A percentile compares a stretch with the other conserved stretches of the same genome.
These are phyloP conservation scores for Ophiostoma himal-ulmi DNA, from an alignment of 2,329 filamentous ascomycete genomes.

Conservation along the genomic window DNA sequence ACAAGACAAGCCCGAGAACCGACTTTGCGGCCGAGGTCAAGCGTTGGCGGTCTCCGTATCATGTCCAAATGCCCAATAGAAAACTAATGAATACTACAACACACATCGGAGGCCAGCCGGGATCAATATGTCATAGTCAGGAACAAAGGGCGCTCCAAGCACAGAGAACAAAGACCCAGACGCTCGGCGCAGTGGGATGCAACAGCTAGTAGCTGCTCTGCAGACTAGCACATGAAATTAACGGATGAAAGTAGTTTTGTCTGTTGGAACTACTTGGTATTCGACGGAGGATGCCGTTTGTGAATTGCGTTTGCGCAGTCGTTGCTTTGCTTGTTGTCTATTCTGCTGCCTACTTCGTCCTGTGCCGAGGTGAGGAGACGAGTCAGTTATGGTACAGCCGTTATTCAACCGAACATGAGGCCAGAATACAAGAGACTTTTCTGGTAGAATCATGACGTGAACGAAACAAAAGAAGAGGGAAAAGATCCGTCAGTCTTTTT, in stretches of 20 bases:
- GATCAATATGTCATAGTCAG: not conserved
- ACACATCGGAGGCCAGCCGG: not conserved
- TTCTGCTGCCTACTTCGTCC: too few relatives aligned
- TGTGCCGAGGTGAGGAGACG: not conserved
- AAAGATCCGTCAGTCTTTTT: not conserved
- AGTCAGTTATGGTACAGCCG: not conserved
- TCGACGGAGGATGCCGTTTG: not conserved
- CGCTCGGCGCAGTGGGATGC: not conserved
- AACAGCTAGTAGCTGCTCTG: too few relatives aligned
- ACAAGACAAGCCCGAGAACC: too few relatives aligned
- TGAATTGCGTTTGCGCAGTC: too few relatives aligned
- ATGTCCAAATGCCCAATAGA: not conserved
- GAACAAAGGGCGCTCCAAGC: not conserved
- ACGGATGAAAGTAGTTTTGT: not conserved
- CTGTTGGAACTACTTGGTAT: not conserved
- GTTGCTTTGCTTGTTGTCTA: not conserved
- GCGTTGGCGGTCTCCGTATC: too few relatives aligned
- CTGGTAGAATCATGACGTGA: too few relatives aligned
- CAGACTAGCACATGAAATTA: too few relatives aligned
- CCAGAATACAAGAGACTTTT: not conserved
- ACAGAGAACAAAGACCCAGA: slow-evolving; percentile 6
- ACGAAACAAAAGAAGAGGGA: not conserved
- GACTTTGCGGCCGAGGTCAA: too few relatives aligned
- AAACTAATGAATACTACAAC: not conserved
- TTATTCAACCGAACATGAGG: not conserved